Evolutionary conservation across 2,329 filamentous ascomycete genomes (phyloP).

Genomic region (Talaromyces sp.): DNA sequence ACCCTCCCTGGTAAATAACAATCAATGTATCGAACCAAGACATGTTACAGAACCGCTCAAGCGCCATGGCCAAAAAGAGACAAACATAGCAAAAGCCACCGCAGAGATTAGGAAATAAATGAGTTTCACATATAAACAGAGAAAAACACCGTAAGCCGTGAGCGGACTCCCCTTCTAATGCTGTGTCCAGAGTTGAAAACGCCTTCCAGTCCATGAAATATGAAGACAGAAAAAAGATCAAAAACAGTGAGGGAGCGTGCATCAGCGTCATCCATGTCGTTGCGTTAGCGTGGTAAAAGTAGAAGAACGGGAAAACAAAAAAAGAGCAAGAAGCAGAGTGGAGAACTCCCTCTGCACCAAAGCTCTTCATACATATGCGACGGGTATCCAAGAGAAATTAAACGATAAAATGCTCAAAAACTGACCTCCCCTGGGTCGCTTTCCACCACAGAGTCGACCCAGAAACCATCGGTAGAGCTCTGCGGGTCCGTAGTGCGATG

Average conservation of each 20-base stretch:
- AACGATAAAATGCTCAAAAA: conserved; percentile 21
- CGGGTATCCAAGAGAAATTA: not conserved
- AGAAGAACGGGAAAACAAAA: not conserved
- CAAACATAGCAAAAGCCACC: not conserved
- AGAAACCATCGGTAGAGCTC: conserved; percentile 26
- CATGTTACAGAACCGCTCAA: not conserved
- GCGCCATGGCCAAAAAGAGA: not conserved
- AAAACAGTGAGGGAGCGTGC: not conserved
- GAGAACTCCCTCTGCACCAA: not conserved
- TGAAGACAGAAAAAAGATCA: not conserved
- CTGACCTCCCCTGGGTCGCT: conserved; percentile 41
- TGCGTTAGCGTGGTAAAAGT: not conserved
- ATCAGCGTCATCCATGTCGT: not conserved
- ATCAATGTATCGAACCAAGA: not conserved
- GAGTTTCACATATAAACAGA: not conserved
- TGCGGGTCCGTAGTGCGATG: conserved; percentile 28
- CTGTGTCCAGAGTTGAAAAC: not conserved
- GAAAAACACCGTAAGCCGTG: not conserved
- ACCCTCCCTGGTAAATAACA: not conserved
- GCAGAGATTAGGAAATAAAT: not conserved
- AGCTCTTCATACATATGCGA: not conserved
- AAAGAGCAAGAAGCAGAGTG: not conserved
- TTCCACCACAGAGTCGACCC: conserved; percentile 39
- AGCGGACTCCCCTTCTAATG: not conserved
- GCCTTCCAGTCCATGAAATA: not conserved